These are phyloP conservation scores for Isatis tinctoria DNA, from an alignment of 345 rosid species.

Conservation along the genomic window DNA sequence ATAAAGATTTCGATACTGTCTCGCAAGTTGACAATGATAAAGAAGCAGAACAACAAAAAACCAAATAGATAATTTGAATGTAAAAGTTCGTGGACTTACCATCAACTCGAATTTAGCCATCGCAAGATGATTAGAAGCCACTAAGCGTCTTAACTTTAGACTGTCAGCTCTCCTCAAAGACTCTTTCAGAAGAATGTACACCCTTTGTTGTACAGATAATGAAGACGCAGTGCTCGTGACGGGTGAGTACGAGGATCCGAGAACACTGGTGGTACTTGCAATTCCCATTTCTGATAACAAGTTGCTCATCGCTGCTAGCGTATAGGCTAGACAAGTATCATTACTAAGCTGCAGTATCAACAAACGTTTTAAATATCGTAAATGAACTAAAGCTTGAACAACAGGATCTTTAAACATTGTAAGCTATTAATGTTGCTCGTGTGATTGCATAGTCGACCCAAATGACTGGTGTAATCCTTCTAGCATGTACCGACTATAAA, in stretches of 20 bases:
- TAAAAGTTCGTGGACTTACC: conserved; percentile 40
- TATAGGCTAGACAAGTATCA: conserved; percentile 95
- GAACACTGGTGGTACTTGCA: conserved; percentile 61
- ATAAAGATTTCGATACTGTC: not conserved
- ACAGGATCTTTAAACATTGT: not conserved
- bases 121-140: conserved; percentile 92
- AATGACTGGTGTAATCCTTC: conserved; percentile 1
- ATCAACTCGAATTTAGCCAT: conserved; percentile 89
- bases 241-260: conserved; percentile 76
- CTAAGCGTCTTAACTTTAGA: conserved; percentile 68
- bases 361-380: conserved; percentile 1
- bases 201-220: conserved; percentile 81
- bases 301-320: conserved; percentile 86
- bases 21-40: not conserved
- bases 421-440: conserved; percentile 2
- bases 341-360: conserved; percentile 67
- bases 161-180: conserved; percentile 85
- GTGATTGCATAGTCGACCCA: not conserved
- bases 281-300: conserved; percentile 81
- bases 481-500: conserved; percentile 1
- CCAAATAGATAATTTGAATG: not conserved
- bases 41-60: not conserved
- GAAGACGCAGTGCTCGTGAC: conserved; percentile 56
- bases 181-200: conserved; percentile 76
- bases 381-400: conserved; percentile 6